Percentiles rank a stretch among this genome's conserved stretches.
These are phyloP conservation scores for Jasminum sambac DNA, from an alignment of 257 asterid genomes.

Conservation along the genomic window DNA sequence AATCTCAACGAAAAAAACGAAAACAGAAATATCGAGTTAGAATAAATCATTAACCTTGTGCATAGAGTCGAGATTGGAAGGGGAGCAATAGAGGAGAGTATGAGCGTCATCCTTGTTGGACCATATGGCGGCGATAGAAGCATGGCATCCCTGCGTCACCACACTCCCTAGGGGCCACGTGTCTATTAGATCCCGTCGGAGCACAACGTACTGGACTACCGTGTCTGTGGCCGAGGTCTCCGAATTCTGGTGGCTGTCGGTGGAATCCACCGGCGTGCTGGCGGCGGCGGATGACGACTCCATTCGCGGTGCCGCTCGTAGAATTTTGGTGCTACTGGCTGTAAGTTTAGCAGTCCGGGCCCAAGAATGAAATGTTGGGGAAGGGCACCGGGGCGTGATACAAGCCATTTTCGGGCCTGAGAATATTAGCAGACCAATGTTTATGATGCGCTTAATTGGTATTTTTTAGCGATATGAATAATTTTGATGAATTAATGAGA, in stretches of 20 bases:
- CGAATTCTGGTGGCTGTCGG: slow-evolving; percentile 19
- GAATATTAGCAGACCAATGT: neutral
- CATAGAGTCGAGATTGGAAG: slow-evolving; percentile 78
- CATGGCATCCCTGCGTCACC: slow-evolving; percentile 95
- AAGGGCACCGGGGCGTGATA: slow-evolving; percentile 32
- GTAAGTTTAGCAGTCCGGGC: slow-evolving; percentile 22
- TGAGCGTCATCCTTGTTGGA: slow-evolving; percentile 64
- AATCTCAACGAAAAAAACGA: neutral
- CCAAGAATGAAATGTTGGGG: slow-evolving; percentile 18
- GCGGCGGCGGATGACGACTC: slow-evolving; percentile 40
- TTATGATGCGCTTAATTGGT: too few species aligned
- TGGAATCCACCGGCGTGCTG: slow-evolving; percentile 26
- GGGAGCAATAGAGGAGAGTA: slow-evolving; percentile 63
- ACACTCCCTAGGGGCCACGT: slow-evolving; percentile 93
- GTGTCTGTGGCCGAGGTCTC: slow-evolving; percentile 46
- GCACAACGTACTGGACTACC: slow-evolving; percentile 80
- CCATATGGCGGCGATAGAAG: slow-evolving; percentile 90
- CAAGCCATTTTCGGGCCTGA: slow-evolving; percentile 32
- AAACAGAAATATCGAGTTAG: neutral
- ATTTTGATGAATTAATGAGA: too few species aligned
- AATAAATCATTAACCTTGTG: slow-evolving; percentile 58
- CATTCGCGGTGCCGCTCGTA: slow-evolving; percentile 41
- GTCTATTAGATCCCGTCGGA: slow-evolving; percentile 85
- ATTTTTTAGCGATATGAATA: too few species aligned
- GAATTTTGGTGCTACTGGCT: slow-evolving; percentile 15